A percentile compares a stretch with the other conserved stretches of the same genome.
Evolutionary conservation across 306 rosid genomes (phyloP).

Genomic region (Begonia fuchsioides): DNA sequence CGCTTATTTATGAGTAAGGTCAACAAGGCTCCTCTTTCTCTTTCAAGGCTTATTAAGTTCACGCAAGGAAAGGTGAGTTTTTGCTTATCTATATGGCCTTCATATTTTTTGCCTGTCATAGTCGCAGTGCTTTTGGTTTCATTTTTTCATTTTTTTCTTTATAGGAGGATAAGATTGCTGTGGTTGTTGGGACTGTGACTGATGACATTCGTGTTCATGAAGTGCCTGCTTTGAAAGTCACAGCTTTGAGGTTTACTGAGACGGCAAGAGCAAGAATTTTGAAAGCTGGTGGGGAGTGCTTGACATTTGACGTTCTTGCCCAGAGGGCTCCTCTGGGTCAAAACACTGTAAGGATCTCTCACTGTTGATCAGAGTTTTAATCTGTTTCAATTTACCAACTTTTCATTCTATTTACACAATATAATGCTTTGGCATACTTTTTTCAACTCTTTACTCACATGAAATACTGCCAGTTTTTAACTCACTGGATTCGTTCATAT

Average conservation of each 20-base stretch:
- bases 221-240: conserved; percentile 34
- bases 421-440: no score
- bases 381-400: no score
- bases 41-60: conserved; percentile 44
- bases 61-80: conserved; percentile 26
- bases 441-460: no score
- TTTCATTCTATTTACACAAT: neutral
- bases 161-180: conserved; percentile 40
- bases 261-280: conserved; percentile 57
- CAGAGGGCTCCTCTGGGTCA: conserved; percentile 50
- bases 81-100: neutral
- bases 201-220: conserved; percentile 38
- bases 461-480: neutral
- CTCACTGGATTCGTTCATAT: neutral
- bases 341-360: conserved; percentile 29
- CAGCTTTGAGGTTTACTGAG: conserved; percentile 57
- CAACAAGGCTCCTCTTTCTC: conserved; percentile 51
- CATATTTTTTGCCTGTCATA: neutral
- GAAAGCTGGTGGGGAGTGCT: conserved; percentile 57
- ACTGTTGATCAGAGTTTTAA: no score
- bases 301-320: conserved; percentile 43
- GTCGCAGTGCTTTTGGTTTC: neutral
- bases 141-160: neutral
- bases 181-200: conserved; percentile 39
- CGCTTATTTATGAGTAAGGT: conserved; percentile 69